These are phyloP conservation scores for Vachellia pachyceras DNA, from an alignment of 306 rosid genomes.

Conservation along the genomic window DNA sequence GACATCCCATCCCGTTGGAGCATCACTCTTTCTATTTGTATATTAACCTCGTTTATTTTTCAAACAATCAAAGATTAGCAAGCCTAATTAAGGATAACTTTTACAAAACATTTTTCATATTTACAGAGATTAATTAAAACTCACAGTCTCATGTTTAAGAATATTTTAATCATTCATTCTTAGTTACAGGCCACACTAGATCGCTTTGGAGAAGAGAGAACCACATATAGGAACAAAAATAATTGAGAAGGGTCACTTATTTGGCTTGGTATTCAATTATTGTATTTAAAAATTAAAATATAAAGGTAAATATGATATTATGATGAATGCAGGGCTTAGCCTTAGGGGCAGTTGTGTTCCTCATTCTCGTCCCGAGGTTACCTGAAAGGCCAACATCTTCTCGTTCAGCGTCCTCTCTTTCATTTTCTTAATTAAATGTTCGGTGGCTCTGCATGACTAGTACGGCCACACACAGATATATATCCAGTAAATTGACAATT, in stretches of 20 bases:
- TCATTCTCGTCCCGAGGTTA: conserved; percentile 4
- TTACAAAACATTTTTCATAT: too few species aligned
- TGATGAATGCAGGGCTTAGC: not conserved
- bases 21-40: not conserved
- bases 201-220: conserved; percentile 51
- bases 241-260: conserved; percentile 28
- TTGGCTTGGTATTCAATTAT: conserved; percentile 14
- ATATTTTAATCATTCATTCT: too few species aligned
- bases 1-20: too few species aligned
- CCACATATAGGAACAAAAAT: conserved; percentile 32
- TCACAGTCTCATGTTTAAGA: too few species aligned
- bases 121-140: too few species aligned
- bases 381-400: not conserved
- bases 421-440: not conserved
- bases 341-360: not conserved
- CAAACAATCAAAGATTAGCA: too few species aligned
- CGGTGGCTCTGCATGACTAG: not conserved
- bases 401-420: not conserved
- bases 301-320: not conserved
- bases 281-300: too few species aligned
- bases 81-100: too few species aligned
- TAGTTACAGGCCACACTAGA: conserved; percentile 65
- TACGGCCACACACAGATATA: not conserved
- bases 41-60: too few species aligned
- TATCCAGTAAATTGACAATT: not conserved